These are phyloP conservation scores for Nemania abortiva DNA, from an alignment of 2,329 filamentous ascomycete species.

Conservation along the genomic window DNA sequence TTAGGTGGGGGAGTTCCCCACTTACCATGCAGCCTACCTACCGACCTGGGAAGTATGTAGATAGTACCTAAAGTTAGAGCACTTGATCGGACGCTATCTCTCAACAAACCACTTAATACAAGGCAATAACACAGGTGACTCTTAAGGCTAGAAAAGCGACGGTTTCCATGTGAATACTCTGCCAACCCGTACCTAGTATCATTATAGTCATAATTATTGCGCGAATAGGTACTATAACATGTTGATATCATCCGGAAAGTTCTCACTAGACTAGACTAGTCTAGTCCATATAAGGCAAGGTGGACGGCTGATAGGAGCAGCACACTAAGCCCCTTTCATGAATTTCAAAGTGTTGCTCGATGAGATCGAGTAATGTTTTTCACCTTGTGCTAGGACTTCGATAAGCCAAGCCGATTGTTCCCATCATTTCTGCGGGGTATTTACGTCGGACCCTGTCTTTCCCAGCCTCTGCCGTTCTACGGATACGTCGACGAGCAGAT, in stretches of 20 bases:
- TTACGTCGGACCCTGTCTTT: slow-evolving; percentile 30
- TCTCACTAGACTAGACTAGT: too few species aligned
- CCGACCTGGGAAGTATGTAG: too few species aligned
- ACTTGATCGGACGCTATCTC: too few species aligned
- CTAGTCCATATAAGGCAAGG: background rate
- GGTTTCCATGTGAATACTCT: too few species aligned
- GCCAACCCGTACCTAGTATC: too few species aligned
- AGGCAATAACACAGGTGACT: too few species aligned
- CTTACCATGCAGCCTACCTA: background rate
- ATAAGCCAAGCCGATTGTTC: slow-evolving; percentile 39
- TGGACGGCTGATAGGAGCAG: slow-evolving; percentile 17
- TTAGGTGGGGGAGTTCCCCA: background rate
- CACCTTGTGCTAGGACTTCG: slow-evolving; percentile 32
- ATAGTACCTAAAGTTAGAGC: too few species aligned
- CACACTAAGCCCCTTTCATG: background rate
- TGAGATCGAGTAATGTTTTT: slow-evolving; percentile 48
- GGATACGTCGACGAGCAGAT: slow-evolving; percentile 20
- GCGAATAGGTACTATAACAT: background rate
- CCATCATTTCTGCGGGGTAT: slow-evolving; percentile 34
- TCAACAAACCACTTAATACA: too few species aligned
- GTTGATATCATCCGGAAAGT: background rate
- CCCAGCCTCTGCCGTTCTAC: background rate
- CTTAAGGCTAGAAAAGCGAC: too few species aligned
- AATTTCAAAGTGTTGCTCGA: slow-evolving; percentile 47
- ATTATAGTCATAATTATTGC: background rate